Conservation (phyloP, 257 asterid species). For the Nicotiana sylvestris region DNA sequence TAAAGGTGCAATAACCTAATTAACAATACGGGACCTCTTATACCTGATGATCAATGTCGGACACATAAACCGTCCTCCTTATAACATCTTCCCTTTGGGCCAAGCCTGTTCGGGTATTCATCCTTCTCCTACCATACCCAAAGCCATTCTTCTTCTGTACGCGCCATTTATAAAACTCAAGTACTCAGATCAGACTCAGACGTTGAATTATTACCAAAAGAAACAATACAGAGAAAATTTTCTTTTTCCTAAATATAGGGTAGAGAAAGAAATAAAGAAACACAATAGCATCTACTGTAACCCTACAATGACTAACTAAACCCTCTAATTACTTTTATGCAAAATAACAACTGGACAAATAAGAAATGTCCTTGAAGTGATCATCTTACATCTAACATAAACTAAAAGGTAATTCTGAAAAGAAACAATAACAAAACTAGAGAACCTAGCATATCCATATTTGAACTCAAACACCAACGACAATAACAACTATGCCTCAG, state of each 20-base stretch:
- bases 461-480: not conserved
- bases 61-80: constrained; percentile 56
- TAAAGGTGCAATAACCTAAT: not conserved
- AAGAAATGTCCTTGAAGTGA: not conserved
- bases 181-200: constrained; percentile 1
- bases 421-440: not conserved
- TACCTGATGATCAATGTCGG: constrained; percentile 69
- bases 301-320: not conserved
- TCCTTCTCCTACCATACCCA: constrained; percentile 34
- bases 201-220: not conserved
- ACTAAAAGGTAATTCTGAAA: not conserved
- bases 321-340: not conserved
- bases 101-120: constrained; percentile 47
- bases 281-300: not conserved
- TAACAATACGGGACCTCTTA: not conserved
- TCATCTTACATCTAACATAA: not conserved
- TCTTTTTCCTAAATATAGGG: not conserved
- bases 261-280: not conserved
- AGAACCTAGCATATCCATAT: not conserved
- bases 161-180: constrained; percentile 8
- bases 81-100: constrained; percentile 58
- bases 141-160: constrained; percentile 35
- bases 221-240: not conserved
- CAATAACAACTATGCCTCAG: too few relatives aligned
- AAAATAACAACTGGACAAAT: not conserved